These are phyloP conservation scores for Debaryomyces maramus DNA, from an alignment of 805 yeast genomes.

Conservation along the genomic window DNA sequence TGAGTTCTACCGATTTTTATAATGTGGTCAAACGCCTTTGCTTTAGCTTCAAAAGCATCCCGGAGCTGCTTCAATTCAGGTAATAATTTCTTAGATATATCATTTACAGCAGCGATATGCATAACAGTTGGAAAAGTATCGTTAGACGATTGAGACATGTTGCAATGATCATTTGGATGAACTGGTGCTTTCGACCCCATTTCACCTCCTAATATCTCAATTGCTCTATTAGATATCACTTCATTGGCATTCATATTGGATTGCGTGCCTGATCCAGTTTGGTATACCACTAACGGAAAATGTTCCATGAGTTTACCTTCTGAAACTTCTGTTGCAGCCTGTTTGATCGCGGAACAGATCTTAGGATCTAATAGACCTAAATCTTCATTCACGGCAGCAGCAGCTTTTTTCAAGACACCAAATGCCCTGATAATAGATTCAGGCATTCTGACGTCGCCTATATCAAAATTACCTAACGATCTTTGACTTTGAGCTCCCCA, in stretches of 20 bases:
- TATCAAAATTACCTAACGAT: conserved; percentile 38
- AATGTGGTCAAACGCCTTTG: conserved; percentile 32
- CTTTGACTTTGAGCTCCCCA: conserved; percentile 43
- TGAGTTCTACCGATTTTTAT: conserved; percentile 43
- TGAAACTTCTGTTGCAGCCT: conserved; percentile 40
- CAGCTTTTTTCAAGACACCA: conserved; percentile 39
- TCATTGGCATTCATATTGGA: conserved; percentile 43
- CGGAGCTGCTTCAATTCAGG: conserved; percentile 36
- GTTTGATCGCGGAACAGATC: conserved; percentile 32
- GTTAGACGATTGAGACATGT: conserved; percentile 41
- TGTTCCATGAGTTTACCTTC: conserved; percentile 39
- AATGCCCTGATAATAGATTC: conserved; percentile 35
- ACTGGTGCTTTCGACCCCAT: conserved; percentile 39
- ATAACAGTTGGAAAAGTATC: conserved; percentile 43
- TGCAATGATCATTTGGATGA: conserved; percentile 42
- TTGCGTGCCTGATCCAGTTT: conserved; percentile 43
- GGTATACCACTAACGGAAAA: conserved; percentile 42
- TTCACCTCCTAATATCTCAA: conserved; percentile 39
- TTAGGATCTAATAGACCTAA: conserved; percentile 34
- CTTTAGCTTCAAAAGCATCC: conserved; percentile 30
- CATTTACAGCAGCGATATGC: conserved; percentile 43
- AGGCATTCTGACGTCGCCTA: conserved; percentile 39
- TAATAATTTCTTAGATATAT: conserved; percentile 27
- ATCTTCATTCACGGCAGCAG: conserved; percentile 37
- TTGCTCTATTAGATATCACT: conserved; percentile 40